Conservation (phyloP, 306 rosid species). For the Quercus agrifolia region DNA sequence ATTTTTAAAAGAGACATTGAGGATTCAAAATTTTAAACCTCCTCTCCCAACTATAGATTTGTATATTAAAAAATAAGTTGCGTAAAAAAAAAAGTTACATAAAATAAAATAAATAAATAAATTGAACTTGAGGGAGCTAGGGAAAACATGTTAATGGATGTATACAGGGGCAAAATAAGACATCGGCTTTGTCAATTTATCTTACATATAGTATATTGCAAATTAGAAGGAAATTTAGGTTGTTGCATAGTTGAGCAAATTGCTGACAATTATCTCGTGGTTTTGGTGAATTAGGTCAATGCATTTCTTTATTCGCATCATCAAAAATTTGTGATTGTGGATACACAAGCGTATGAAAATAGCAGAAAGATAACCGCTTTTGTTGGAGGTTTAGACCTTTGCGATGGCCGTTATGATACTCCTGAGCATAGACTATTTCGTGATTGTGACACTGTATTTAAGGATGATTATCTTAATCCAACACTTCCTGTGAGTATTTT, state of each 20-base stretch:
- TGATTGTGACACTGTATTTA: constrained; percentile 66
- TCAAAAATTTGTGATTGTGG: constrained; percentile 95
- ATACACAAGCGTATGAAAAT: constrained; percentile 79
- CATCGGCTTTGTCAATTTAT: neutral
- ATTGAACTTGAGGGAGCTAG: too few relatives aligned
- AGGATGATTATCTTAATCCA: constrained; percentile 85
- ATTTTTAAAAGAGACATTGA: too few relatives aligned
- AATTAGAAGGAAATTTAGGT: neutral
- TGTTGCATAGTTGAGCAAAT: neutral
- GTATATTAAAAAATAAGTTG: too few relatives aligned
- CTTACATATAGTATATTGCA: neutral
- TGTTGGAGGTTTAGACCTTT: constrained; percentile 93
- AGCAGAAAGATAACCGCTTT: constrained; percentile 84
- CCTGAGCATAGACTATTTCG: constrained; percentile 74
- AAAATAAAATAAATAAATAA: too few relatives aligned
- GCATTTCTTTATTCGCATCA: constrained; percentile 95
- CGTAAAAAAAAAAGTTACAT: too few relatives aligned
- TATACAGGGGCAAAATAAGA: neutral
- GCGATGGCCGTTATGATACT: constrained; percentile 97
- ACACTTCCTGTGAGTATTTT: constrained; percentile 70
- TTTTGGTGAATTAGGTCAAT: constrained; percentile 59
- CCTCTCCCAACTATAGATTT: too few relatives aligned
- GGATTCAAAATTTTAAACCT: too few relatives aligned
- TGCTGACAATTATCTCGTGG: constrained; percentile 17
- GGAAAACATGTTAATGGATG: too few relatives aligned